Percentiles rank a stretch among this genome's conserved stretches.
Evolutionary conservation across 2,329 filamentous ascomycete species (phyloP).

Genomic region (Penicillium brasilianum): DNA sequence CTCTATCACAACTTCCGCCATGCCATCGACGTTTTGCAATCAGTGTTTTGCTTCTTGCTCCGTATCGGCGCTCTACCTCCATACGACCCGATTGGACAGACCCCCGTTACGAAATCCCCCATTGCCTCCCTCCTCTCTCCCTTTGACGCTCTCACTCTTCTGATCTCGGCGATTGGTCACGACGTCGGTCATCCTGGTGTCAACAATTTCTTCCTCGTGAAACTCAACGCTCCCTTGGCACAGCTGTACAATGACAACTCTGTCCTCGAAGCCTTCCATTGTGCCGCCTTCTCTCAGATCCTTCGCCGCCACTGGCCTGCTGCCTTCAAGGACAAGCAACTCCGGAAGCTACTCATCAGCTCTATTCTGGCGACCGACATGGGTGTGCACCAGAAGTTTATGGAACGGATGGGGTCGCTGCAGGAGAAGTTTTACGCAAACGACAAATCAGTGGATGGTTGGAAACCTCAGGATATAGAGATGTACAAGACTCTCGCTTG

Average conservation of each 20-base stretch:
- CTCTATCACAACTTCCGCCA: constrained; percentile 99
- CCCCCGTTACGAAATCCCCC: constrained; percentile 57
- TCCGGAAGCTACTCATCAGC: constrained; percentile 92
- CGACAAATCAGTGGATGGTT: constrained; percentile 67
- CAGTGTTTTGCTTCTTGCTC: constrained; percentile 86
- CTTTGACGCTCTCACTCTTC: constrained; percentile 83
- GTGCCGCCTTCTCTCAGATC: constrained; percentile 95
- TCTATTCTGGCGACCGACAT: constrained; percentile 98
- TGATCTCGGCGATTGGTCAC: constrained; percentile 96
- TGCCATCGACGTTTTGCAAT: constrained; percentile 93
- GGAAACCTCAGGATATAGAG: constrained; percentile 76
- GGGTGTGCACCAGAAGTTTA: constrained; percentile 96
- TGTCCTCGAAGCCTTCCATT: constrained; percentile 96
- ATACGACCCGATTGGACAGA: constrained; percentile 57
- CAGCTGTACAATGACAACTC: constrained; percentile 97
- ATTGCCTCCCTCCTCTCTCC: constrained; percentile 79
- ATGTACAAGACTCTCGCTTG: constrained; percentile 82
- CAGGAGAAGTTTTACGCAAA: constrained; percentile 77
- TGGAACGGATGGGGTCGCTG: constrained; percentile 81
- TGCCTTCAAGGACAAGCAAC: constrained; percentile 75
- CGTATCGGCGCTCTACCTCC: constrained; percentile 75
- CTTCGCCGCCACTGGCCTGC: constrained; percentile 88
- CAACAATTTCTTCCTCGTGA: constrained; percentile 95
- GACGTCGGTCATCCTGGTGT: constrained; percentile 97
- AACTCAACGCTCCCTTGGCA: constrained; percentile 87